A percentile compares a stretch with the other conserved stretches of the same genome.
Evolutionary conservation across 2,329 filamentous ascomycete genomes (phyloP).

Genomic region (Cercospora sp.): DNA sequence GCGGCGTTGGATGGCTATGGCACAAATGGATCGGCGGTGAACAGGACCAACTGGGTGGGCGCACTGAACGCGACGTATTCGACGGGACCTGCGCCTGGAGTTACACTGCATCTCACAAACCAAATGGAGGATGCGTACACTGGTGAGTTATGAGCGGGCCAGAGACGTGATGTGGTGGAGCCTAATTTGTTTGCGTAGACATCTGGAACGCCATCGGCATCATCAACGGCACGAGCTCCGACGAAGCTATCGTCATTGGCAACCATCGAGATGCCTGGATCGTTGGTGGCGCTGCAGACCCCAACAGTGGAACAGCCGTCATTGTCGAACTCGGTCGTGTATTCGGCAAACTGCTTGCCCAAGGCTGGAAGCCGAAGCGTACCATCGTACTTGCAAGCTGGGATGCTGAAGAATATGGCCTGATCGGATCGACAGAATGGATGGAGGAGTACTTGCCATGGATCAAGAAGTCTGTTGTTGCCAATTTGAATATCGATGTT

Average conservation of each 20-base stretch:
- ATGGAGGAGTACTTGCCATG: slow-evolving; percentile 53
- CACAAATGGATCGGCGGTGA: slow-evolving; percentile 52
- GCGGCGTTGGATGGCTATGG: slow-evolving; percentile 81
- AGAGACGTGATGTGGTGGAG: neutral
- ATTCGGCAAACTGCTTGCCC: slow-evolving; percentile 49
- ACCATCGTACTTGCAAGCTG: slow-evolving; percentile 51
- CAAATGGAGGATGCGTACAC: slow-evolving; percentile 80
- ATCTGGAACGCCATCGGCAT: slow-evolving; percentile 75
- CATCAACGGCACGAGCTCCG: slow-evolving; percentile 64
- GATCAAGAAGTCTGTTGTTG: slow-evolving; percentile 47
- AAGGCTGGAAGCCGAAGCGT: slow-evolving; percentile 54
- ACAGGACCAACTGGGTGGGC: slow-evolving; percentile 63
- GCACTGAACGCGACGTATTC: slow-evolving; percentile 75
- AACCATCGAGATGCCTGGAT: slow-evolving; percentile 60
- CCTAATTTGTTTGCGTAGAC: slow-evolving; percentile 42
- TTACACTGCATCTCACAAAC: slow-evolving; percentile 70
- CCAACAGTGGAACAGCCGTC: slow-evolving; percentile 48
- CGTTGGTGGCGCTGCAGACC: slow-evolving; percentile 55
- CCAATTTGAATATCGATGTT: slow-evolving; percentile 56
- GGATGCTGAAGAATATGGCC: slow-evolving; percentile 48
- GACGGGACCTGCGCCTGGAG: slow-evolving; percentile 74
- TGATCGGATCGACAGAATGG: slow-evolving; percentile 50
- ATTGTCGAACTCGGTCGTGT: slow-evolving; percentile 52
- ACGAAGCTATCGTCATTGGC: slow-evolving; percentile 57
- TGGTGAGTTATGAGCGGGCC: neutral